phyloP scores from a whole-genome alignment of 345 rosid genomes.

The Barbarea vulgaris region DNA sequence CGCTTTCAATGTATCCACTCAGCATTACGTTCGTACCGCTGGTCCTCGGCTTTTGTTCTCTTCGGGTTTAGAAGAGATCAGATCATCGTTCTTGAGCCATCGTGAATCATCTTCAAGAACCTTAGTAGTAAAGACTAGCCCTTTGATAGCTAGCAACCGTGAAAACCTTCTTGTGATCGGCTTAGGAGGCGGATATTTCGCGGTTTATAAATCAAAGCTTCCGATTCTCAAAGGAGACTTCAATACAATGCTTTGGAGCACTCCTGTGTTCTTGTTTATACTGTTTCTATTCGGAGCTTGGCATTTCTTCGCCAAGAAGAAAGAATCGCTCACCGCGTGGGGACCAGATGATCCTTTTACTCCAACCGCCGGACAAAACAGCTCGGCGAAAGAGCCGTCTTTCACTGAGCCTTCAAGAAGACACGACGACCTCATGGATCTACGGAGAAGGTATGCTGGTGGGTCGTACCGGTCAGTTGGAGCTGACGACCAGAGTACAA shows the following conservation, averaged over 20 bases:
- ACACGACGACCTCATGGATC: constrained; percentile 60
- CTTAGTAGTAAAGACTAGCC: constrained; percentile 37
- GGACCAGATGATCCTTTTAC: constrained; percentile 88
- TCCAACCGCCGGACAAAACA: constrained; percentile 53
- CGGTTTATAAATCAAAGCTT: constrained; percentile 79
- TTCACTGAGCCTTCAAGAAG: constrained; percentile 67
- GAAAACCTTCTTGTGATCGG: constrained; percentile 81
- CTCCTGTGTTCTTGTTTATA: constrained; percentile 82
- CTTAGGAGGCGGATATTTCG: constrained; percentile 75
- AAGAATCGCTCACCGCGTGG: constrained; percentile 87
- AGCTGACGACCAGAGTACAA: constrained; percentile 51
- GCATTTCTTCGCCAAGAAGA: constrained; percentile 97
- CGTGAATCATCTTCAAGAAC: constrained; percentile 35
- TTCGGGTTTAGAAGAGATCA: constrained; percentile 75
- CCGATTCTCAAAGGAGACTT: constrained; percentile 62
- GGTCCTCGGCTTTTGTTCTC: constrained; percentile 76
- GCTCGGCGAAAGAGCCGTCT: constrained; percentile 54
- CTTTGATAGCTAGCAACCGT: constrained; percentile 77
- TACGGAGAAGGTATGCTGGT: constrained; percentile 63
- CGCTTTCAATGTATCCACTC: constrained; percentile 80
- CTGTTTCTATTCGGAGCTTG: constrained; percentile 87
- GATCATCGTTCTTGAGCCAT: constrained; percentile 65
- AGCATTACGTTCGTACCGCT: constrained; percentile 68
- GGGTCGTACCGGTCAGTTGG: constrained; percentile 57
- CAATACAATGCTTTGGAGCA: constrained; percentile 78